A percentile compares a stretch with the other conserved stretches of the same genome.
These are phyloP conservation scores for Hanseniaspora lindneri DNA, from an alignment of 805 yeast genomes.

Conservation along the genomic window DNA sequence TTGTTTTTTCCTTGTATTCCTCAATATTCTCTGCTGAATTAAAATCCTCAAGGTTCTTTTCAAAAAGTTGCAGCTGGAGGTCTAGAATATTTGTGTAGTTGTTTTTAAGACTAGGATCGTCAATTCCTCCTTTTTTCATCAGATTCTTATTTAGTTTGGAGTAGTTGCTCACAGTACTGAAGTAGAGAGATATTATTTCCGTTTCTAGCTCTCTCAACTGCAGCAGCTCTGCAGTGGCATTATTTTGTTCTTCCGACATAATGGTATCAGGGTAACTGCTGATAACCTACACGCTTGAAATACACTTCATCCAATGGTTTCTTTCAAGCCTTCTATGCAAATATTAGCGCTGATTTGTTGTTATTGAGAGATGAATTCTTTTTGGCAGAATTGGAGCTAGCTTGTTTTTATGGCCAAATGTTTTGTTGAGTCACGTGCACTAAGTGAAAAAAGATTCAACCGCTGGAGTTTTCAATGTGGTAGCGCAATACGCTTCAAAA, in stretches of 20 bases:
- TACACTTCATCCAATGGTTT: no score
- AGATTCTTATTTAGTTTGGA: constrained; percentile 9
- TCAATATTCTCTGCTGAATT: not conserved
- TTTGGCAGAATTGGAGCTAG: no score
- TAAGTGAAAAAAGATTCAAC: no score
- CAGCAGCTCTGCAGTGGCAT: not conserved
- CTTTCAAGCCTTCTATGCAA: no score
- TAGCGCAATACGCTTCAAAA: no score
- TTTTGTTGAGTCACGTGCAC: no score
- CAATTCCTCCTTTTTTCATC: not conserved
- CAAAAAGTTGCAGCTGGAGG: constrained; percentile 9
- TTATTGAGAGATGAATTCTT: no score
- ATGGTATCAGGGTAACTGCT: not conserved
- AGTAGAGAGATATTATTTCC: constrained; percentile 15
- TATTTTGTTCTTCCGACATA: not conserved
- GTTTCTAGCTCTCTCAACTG: constrained; percentile 16
- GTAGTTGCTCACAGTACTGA: constrained; percentile 11
- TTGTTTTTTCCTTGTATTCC: not conserved
- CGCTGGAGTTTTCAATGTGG: no score
- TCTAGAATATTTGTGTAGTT: constrained; percentile 7
- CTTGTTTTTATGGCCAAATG: no score
- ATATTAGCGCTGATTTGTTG: no score
- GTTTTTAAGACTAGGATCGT: not conserved
- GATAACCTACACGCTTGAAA: no score
- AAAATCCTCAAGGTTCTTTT: not conserved